Percentiles rank a stretch among this genome's conserved stretches.
Evolutionary conservation across 2,329 filamentous ascomycete species (phyloP).

Genomic region (Aspergillus phoenicis): DNA sequence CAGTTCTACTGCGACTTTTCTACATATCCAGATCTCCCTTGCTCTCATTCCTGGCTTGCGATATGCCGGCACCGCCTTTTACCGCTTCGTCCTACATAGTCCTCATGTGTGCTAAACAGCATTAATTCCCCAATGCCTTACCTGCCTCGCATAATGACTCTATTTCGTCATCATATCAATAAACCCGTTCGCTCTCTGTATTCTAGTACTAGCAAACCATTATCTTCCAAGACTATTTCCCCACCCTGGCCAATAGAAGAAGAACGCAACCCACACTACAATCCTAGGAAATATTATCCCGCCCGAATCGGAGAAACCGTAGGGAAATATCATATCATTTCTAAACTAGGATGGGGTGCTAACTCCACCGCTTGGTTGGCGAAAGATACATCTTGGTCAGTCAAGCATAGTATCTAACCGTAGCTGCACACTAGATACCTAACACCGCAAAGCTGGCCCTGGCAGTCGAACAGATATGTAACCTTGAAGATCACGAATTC

Average conservation of each 20-base stretch:
- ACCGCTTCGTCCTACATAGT: too few relatives aligned
- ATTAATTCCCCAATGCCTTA: too few relatives aligned
- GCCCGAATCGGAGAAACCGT: constrained; percentile 20
- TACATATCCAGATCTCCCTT: too few relatives aligned
- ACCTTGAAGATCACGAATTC: constrained; percentile 35
- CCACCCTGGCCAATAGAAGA: constrained; percentile 7
- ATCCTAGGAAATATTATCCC: constrained; percentile 20
- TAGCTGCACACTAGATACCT: neutral
- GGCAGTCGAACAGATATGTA: constrained; percentile 27
- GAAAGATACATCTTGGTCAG: constrained; percentile 21
- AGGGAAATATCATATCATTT: constrained; percentile 34
- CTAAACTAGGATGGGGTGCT: constrained; percentile 41
- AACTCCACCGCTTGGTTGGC: constrained; percentile 42
- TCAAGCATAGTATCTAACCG: neutral
- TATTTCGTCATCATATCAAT: too few relatives aligned
- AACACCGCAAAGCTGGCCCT: constrained; percentile 18
- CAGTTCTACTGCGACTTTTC: too few relatives aligned
- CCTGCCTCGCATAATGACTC: too few relatives aligned
- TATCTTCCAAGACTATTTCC: too few relatives aligned
- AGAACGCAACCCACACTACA: constrained; percentile 14
- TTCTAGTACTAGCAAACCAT: too few relatives aligned
- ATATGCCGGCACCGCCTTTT: too few relatives aligned
- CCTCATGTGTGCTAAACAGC: too few relatives aligned
- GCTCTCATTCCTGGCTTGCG: too few relatives aligned
- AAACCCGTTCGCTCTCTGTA: too few relatives aligned